phyloP scores from a whole-genome alignment of 352 stramenopile species.

The Elongisporangium anandrum region DNA sequence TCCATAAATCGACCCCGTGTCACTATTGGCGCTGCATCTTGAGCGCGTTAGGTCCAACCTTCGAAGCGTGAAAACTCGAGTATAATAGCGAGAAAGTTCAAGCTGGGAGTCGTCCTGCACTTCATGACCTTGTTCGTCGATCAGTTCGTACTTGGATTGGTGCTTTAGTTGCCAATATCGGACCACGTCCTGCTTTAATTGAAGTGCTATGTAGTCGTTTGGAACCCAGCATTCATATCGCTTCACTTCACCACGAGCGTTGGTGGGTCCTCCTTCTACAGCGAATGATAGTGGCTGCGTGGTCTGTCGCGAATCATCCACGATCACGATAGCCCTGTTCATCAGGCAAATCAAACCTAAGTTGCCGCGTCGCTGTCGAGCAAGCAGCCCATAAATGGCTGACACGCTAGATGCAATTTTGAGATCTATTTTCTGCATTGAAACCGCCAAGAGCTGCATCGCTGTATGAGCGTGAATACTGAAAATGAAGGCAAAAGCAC shows the following conservation, averaged over 20 bases:
- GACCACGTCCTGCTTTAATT: slow-evolving; percentile 44
- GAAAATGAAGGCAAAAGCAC: too few relatives aligned
- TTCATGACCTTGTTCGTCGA: slow-evolving; percentile 14
- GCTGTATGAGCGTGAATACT: too few relatives aligned
- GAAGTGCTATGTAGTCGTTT: slow-evolving; percentile 28
- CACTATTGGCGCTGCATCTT: background rate
- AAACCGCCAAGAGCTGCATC: background rate
- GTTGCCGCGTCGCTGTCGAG: background rate
- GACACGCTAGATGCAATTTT: background rate
- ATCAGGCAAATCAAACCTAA: slow-evolving; percentile 10
- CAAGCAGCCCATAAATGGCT: background rate
- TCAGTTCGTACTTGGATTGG: slow-evolving; percentile 35
- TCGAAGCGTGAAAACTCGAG: slow-evolving; percentile 15
- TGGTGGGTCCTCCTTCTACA: background rate
- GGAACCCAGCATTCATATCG: slow-evolving; percentile 45
- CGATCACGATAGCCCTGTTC: slow-evolving; percentile 31
- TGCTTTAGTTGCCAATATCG: slow-evolving; percentile 40
- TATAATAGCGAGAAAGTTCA: slow-evolving; percentile 7
- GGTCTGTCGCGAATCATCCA: slow-evolving; percentile 6
- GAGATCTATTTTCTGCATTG: background rate
- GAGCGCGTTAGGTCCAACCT: slow-evolving; percentile 1
- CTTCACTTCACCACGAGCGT: background rate
- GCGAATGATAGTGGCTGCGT: background rate
- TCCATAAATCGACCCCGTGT: background rate
- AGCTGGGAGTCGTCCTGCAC: slow-evolving; percentile 19